Conservation (phyloP, 139 green algal species). For the Choricystis sp. region DNA sequence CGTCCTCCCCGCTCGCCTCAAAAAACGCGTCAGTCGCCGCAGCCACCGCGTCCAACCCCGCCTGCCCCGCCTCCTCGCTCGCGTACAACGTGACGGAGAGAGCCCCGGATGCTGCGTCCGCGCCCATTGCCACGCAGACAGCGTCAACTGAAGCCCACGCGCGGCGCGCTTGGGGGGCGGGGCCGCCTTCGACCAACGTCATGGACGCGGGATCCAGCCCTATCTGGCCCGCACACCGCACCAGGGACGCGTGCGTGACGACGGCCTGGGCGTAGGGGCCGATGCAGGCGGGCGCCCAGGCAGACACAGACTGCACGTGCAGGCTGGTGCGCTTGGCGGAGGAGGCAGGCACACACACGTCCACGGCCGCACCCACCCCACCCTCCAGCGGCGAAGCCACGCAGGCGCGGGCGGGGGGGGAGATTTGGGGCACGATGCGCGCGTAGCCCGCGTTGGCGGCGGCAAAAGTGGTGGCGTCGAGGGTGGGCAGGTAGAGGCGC, state of each 20-base stretch:
- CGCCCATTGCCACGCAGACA: not conserved
- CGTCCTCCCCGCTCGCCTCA: not conserved
- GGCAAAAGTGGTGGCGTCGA: slow-evolving; percentile 82
- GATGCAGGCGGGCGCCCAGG: slow-evolving; percentile 93
- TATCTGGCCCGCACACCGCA: slow-evolving; percentile 40
- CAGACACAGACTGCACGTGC: slow-evolving; percentile 90
- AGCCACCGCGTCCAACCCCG: not conserved
- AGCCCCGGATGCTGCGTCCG: not conserved
- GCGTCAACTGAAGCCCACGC: not conserved
- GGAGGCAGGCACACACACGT: slow-evolving; percentile 26
- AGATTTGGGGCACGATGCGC: slow-evolving; percentile 36
- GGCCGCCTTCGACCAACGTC: slow-evolving; percentile 21
- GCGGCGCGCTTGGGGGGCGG: not conserved
- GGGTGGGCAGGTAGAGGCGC: slow-evolving; percentile 66
- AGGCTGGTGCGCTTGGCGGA: slow-evolving; percentile 37
- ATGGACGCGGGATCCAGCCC: slow-evolving; percentile 56
- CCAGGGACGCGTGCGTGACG: slow-evolving; percentile 8
- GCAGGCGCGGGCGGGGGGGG: slow-evolving; percentile 65
- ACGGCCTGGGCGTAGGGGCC: slow-evolving; percentile 85
- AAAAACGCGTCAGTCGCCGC: too few species aligned
- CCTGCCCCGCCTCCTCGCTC: too few species aligned
- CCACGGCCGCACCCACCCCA: slow-evolving; percentile 16
- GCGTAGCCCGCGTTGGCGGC: slow-evolving; percentile 71
- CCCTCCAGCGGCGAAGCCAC: slow-evolving; percentile 52
- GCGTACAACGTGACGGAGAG: not conserved